Conservation (phyloP, 2,329 filamentous ascomycete species). For the Colletotrichum tanaceti region DNA sequence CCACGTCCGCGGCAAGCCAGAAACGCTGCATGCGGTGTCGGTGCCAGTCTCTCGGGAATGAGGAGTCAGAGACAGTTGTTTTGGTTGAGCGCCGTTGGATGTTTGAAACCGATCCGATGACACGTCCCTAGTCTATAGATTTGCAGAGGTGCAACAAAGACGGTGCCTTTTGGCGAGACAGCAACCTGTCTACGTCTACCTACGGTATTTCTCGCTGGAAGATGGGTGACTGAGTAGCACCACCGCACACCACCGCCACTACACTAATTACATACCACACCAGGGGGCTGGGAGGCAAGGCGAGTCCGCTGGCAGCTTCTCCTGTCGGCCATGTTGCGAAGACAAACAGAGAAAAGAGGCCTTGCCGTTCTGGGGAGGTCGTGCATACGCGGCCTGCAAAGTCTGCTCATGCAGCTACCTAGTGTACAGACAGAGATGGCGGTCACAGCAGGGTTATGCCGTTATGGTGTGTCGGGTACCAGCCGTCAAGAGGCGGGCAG, state of each 20-base stretch:
- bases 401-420: conserved; percentile 8
- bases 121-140: not conserved
- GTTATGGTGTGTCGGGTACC: not conserved
- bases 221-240: not conserved
- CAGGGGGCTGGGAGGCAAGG: not conserved
- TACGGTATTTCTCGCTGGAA: not conserved
- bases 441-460: conserved; percentile 9
- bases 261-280: too few species aligned
- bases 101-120: conserved; percentile 2
- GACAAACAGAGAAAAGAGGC: conserved; percentile 15
- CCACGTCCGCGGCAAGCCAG: conserved; percentile 17
- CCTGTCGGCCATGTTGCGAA: not conserved
- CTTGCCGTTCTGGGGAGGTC: conserved; percentile 25
- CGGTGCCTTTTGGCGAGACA: not conserved
- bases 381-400: conserved; percentile 33
- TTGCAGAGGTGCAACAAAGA: not conserved
- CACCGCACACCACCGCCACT: too few species aligned
- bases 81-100: not conserved
- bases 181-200: not conserved
- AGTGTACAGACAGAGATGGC: conserved; percentile 9
- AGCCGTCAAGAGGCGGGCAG: conserved; percentile 12
- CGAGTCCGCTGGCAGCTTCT: not conserved
- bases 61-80: not conserved
- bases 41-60: not conserved
- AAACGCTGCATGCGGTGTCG: conserved; percentile 17